Evolutionary conservation across 352 stramenopile genomes (phyloP), one percentile per base, ranked within the genome.

Genomic region (Pythium brachiatum): DNA sequence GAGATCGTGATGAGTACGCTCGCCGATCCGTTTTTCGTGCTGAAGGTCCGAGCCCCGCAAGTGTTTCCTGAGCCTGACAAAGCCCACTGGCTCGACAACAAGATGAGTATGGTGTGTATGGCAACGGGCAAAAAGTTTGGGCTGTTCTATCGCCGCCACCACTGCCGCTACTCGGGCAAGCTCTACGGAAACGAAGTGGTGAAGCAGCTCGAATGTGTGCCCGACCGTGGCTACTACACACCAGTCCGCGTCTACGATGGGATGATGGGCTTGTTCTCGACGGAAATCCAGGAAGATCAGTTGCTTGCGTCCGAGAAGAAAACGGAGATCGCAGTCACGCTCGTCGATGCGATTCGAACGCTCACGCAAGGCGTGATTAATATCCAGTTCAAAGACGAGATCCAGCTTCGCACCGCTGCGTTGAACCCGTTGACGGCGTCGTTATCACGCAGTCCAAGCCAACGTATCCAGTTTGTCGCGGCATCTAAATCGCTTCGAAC

Each of bases 151-250:
- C 83, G 88, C 3, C 83, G 89, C 13, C 89, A 97, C 60, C 89
- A 97, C 57, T 97, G 89, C 43, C 81, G 89, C 0, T 90, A 91
- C 62, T 90, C 81, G 29, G 88, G 88, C 15, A 92, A 90, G 57
- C 88, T 96, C 26, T 96, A 94, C 68, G 88, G 82, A 65, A 87
- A 83, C 48, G 87, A 96, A 34, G 75, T 92, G 26, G 92, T 79
- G 66, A 90, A 86, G 47, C 78, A 90, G 34, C 58, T 94, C 18
- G 81, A 88, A 54, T 76, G 78, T n/a, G 83, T 95, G 16, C 87
- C 87, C 3, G 85, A 94, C 59, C 69, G 87, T 4, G 87, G 87
- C 1, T 92, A 90, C 53, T 94, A 94, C 63, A 76, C 79, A 0
- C 84, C 87, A 5, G 79, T 90, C 43, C 85, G 87, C 3, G 85